Conservation (phyloP, 768 basidiomycete species). For the Amanita phalloides region DNA sequence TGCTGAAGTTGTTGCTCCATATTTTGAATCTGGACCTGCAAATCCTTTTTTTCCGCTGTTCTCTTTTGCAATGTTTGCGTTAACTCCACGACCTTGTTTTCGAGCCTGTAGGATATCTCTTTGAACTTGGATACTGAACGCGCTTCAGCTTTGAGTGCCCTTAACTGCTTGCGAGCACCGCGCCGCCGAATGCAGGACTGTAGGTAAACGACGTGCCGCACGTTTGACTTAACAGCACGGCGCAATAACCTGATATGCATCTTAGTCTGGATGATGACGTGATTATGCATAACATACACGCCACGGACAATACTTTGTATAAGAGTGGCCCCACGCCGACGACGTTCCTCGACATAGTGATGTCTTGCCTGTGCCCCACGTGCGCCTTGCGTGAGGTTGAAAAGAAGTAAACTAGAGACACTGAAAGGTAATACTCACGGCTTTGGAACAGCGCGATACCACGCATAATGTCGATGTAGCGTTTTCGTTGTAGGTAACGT, state of each 20-base stretch:
- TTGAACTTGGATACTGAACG: constrained; percentile 98
- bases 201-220: constrained; percentile 67
- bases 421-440: constrained; percentile 37
- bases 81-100: constrained; percentile 99
- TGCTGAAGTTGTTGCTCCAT: constrained; percentile 80
- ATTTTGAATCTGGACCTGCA: constrained; percentile 63
- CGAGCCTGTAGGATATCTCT: constrained; percentile 93
- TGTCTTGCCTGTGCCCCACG: constrained; percentile 68
- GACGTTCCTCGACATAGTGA: constrained; percentile 44
- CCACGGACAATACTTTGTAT: constrained; percentile 85
- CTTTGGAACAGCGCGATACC: constrained; percentile 72
- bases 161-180: constrained; percentile 78
- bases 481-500: constrained; percentile 61
- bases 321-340: constrained; percentile 48
- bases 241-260: constrained; percentile 37
- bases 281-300: constrained; percentile 42
- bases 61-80: constrained; percentile 89
- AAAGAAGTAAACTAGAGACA: not conserved
- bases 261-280: not conserved
- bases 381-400: constrained; percentile 32
- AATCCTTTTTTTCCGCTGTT: constrained; percentile 82
- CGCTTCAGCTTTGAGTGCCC: constrained; percentile 77
- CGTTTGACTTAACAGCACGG: constrained; percentile 43
- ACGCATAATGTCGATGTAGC: constrained; percentile 50
- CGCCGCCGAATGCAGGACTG: constrained; percentile 91